Evolutionary conservation across 805 yeast genomes (phyloP).

Genomic region (Yamadazyma akitaensis): DNA sequence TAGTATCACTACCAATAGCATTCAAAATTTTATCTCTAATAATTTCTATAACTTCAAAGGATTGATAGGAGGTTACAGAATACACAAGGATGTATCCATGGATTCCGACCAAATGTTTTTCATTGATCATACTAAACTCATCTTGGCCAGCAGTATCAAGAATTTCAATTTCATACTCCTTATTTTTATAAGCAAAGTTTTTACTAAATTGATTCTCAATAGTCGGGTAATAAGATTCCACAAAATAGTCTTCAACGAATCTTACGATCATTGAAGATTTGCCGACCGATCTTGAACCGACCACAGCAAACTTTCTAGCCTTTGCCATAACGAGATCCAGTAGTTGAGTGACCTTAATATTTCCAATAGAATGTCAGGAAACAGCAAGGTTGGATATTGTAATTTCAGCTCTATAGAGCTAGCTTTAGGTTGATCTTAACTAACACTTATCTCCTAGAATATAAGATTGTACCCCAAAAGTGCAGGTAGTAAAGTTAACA

Average conservation of each 20-base stretch:
- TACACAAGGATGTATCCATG: conserved; percentile 83
- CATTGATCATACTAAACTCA: conserved; percentile 77
- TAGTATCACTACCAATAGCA: conserved; percentile 48
- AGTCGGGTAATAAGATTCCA: conserved; percentile 87
- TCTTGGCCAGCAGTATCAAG: conserved; percentile 94
- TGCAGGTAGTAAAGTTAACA: neutral
- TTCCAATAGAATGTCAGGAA: neutral
- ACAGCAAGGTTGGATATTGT: neutral
- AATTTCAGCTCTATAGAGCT: neutral
- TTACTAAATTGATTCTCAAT: conserved; percentile 83
- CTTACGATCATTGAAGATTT: conserved; percentile 82
- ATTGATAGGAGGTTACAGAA: conserved; percentile 72
- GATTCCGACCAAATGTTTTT: conserved; percentile 73
- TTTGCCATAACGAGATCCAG: conserved; percentile 32
- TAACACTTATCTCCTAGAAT: neutral
- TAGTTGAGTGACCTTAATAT: neutral
- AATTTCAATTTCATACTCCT: conserved; percentile 77
- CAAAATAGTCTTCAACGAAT: conserved; percentile 83
- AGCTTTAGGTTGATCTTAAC: neutral
- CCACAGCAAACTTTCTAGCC: conserved; percentile 77
- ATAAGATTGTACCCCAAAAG: neutral
- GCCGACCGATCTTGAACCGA: conserved; percentile 86
- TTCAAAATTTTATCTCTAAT: conserved; percentile 83
- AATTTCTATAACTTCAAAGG: conserved; percentile 71
- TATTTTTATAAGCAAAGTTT: conserved; percentile 62